A percentile compares a stretch with the other conserved stretches of the same genome.
These are phyloP conservation scores for Bruguiera sexangula DNA, from an alignment of 345 rosid species.

Conservation along the genomic window DNA sequence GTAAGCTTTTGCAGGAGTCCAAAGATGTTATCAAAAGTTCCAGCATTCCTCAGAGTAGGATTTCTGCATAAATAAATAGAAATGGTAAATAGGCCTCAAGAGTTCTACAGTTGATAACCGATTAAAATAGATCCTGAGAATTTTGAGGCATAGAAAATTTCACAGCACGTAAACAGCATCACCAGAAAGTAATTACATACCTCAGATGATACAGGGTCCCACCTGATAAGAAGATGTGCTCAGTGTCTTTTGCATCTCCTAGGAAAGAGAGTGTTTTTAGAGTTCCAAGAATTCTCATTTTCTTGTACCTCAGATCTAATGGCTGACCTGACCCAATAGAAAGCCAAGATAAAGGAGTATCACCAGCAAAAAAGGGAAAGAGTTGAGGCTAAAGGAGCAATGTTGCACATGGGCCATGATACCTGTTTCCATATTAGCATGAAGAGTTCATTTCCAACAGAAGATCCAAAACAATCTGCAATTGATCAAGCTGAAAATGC, in stretches of 20 bases:
- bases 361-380: no score
- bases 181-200: not conserved
- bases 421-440: conserved; percentile 86
- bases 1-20: conserved; percentile 65
- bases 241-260: conserved; percentile 33
- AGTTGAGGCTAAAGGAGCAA: no score
- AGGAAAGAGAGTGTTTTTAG: conserved; percentile 64
- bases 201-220: conserved; percentile 11
- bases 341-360: conserved; percentile 2
- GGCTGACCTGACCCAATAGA: conserved; percentile 49
- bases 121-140: not conserved
- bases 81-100: conserved; percentile 10
- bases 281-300: conserved; percentile 74
- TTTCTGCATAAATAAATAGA: conserved; percentile 37
- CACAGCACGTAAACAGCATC: not conserved
- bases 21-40: conserved; percentile 63
- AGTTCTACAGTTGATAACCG: not conserved
- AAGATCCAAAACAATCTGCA: conserved; percentile 46
- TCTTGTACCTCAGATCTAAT: conserved; percentile 69
- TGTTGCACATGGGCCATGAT: not conserved
- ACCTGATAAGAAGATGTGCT: conserved; percentile 44
- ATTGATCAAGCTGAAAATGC: conserved; percentile 46
- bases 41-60: conserved; percentile 59
- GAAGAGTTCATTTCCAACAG: conserved; percentile 66
- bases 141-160: not conserved